Base-by-base conservation (phyloP, 2,329 filamentous ascomycete species). In the Penicillium polonicum region DNA sequence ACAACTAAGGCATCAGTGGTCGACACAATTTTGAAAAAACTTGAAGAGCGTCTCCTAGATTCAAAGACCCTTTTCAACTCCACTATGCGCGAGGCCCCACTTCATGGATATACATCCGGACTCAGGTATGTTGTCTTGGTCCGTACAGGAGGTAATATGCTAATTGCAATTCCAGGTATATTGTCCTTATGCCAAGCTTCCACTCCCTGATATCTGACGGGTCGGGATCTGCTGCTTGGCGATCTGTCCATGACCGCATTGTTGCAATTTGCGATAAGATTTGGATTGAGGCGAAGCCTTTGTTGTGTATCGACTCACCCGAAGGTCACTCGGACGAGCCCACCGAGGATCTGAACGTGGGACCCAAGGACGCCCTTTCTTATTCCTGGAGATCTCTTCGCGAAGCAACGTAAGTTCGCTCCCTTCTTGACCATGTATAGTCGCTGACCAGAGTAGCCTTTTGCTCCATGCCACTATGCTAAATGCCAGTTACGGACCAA, bases 301-400 rank as follows among this genome's bases (percentile, higher is more conserved):
- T 95, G 4, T 82, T 99, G 0, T 99, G 94, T 68, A 88, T 96
- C 61, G 94, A 97, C 74, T 96, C 94, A 1, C 94, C 95, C 0
- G 94, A 99, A 75, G 93, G 93, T 0, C 88, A 94, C 72, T 79
- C 71, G 0, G 78, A 83, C 70, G 66, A 82, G 58, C 65, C 81
- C 52, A 66, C 88, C 0, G 86, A 92, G 51, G 90, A 93, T 27
- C 73, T 91, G n/a, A 85, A 89, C 17, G 83, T 88, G 5, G 89
- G 87, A 1, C 81, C 91, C 0, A 97, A 97, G 70, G 91, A 95
- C 66, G 83, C 96, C 19, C 76, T 99, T 46, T 97, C 93, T 63
- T 99, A 94, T 73, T 96, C 92, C 61, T 99, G 96, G 83, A 86
- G 94, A 66, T 91, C 92, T 6, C 81, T 97, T n/a, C 93, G 96